Percentiles rank a stretch among this genome's conserved stretches.
Evolutionary conservation across 768 basidiomycete genomes (phyloP).

Genomic region (Trichaptum fuscoviolaceum): DNA sequence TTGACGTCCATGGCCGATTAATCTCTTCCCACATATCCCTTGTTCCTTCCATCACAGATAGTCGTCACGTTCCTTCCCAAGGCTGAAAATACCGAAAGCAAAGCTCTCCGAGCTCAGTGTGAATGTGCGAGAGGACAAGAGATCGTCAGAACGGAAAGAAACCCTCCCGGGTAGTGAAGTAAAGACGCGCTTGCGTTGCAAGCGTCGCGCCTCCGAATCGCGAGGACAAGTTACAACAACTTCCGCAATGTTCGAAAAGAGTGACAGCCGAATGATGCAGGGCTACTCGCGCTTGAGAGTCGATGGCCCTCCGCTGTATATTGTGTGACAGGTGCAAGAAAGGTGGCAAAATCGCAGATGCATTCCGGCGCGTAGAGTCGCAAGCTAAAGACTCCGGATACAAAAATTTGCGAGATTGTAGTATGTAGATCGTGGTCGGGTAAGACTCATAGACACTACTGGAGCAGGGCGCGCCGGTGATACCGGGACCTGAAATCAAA

Average conservation of each 20-base stretch:
- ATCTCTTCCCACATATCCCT: background rate
- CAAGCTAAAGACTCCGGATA: background rate
- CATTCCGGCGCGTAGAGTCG: background rate
- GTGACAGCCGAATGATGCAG: conserved; percentile 1
- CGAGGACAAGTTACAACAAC: background rate
- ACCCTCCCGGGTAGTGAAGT: background rate
- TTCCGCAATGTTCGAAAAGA: background rate
- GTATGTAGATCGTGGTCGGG: too few species aligned
- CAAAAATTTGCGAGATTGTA: background rate
- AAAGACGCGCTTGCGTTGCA: background rate
- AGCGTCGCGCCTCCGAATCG: background rate
- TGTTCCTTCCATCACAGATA: conserved; percentile 1
- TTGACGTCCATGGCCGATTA: background rate
- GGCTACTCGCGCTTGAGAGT: background rate
- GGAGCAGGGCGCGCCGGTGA: background rate
- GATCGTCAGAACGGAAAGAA: background rate
- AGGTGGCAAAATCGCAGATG: background rate
- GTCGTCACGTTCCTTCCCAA: background rate
- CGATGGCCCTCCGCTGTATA: background rate
- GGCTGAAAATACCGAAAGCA: background rate
- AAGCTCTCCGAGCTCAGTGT: background rate
- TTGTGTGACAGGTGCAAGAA: background rate
- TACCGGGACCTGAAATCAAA: background rate
- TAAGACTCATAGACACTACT: too few species aligned
- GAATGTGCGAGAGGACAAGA: background rate